phyloP scores from a whole-genome alignment of 2,329 filamentous ascomycete genomes.

The Cladosporium sp. region DNA sequence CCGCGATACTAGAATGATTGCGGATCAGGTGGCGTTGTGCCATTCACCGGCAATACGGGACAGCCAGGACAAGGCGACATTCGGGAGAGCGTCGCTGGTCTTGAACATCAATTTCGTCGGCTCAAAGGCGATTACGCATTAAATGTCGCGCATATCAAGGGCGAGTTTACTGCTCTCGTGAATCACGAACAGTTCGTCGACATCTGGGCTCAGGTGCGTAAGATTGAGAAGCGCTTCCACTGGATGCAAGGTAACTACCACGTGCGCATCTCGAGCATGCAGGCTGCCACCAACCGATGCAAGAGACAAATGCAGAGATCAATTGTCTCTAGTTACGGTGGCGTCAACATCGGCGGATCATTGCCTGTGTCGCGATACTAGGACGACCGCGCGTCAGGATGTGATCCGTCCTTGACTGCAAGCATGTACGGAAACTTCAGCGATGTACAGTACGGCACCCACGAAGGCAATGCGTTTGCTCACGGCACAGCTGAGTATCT shows the following conservation, averaged over 20 bases:
- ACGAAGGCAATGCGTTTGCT: background rate
- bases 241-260: background rate
- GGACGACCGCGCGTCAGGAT: background rate
- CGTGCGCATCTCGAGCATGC: background rate
- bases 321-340: background rate
- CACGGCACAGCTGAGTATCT: background rate
- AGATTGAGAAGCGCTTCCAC: background rate
- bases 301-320: background rate
- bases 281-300: background rate
- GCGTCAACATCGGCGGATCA: background rate
- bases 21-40: background rate
- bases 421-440: background rate
- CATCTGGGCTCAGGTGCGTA: background rate
- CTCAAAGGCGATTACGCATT: background rate
- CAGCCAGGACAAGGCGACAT: background rate
- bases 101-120: background rate
- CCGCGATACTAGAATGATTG: slow-evolving; percentile 15
- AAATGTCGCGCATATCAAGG: background rate
- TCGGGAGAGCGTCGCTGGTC: background rate
- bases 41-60: background rate
- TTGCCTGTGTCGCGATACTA: background rate
- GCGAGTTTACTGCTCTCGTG: background rate
- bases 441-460: background rate
- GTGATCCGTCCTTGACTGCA: background rate
- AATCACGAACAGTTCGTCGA: background rate